These are phyloP conservation scores for Saksenaea oblongispora DNA, from an alignment of 371 early-diverging fungal species.

Conservation along the genomic window DNA sequence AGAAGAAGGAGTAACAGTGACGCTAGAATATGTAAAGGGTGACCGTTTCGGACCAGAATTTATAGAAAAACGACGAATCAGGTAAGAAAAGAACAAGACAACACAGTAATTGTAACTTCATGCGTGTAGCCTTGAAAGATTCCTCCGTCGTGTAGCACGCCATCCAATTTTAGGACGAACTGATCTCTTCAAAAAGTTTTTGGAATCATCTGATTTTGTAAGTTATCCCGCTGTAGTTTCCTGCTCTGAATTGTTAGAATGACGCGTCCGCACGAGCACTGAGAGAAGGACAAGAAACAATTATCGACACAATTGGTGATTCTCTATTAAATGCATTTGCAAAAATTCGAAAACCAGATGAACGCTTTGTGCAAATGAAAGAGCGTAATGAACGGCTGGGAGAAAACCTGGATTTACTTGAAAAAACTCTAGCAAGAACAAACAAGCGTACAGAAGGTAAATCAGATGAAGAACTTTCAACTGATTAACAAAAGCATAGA, in stretches of 20 bases:
- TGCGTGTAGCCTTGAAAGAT: constrained; percentile 65
- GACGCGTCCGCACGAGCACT: constrained; percentile 51
- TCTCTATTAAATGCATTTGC: constrained; percentile 87
- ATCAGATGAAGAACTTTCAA: not conserved
- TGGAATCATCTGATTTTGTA: constrained; percentile 82
- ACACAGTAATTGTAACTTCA: not conserved
- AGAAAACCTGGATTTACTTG: constrained; percentile 78
- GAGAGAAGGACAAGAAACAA: constrained; percentile 64
- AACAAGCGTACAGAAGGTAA: constrained; percentile 74
- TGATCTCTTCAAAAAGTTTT: constrained; percentile 73
- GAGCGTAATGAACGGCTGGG: constrained; percentile 81
- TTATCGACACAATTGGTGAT: constrained; percentile 88
- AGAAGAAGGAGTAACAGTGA: not conserved
- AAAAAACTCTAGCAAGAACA: constrained; percentile 74
- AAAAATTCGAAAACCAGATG: constrained; percentile 88
- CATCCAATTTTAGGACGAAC: constrained; percentile 85
- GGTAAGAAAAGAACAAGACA: constrained; percentile 11
- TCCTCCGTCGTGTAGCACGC: constrained; percentile 78
- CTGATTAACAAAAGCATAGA: constrained; percentile 43
- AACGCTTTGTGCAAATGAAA: constrained; percentile 79
- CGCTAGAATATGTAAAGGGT: constrained; percentile 88
- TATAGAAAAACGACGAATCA: constrained; percentile 76
- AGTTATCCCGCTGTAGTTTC: not conserved
- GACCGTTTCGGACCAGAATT: constrained; percentile 93
- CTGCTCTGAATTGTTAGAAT: constrained; percentile 32